Conservation (phyloP, 371 early-diverging fungal species). For the Mucor racemosus region DNA sequence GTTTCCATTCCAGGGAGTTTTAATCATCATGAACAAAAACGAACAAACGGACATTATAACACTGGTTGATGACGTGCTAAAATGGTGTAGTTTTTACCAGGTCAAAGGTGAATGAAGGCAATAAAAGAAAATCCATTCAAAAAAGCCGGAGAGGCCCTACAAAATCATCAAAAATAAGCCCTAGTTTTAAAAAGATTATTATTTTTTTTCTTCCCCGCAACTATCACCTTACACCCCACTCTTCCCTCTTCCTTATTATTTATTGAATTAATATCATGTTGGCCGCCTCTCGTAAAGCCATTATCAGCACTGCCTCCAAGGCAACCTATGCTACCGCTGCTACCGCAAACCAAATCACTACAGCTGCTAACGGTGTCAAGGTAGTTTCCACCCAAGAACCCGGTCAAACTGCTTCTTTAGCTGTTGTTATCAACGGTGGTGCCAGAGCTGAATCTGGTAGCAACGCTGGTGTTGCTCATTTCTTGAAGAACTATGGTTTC, state of each 20-base stretch:
- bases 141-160: neutral
- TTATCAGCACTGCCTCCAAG: conserved; percentile 61
- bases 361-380: conserved; percentile 64
- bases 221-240: conserved; percentile 31
- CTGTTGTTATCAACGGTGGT: conserved; percentile 91
- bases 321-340: conserved; percentile 64
- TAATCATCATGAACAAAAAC: neutral
- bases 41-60: neutral
- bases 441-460: conserved; percentile 78
- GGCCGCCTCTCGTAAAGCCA: conserved; percentile 68
- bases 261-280: conserved; percentile 47
- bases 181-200: conserved; percentile 24
- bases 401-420: conserved; percentile 79
- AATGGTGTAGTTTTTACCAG: conserved; percentile 5
- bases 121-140: neutral
- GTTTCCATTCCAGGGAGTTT: neutral
- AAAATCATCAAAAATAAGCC: conserved; percentile 25
- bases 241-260: conserved; percentile 20
- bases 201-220: conserved; percentile 30
- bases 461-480: conserved; percentile 86
- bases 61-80: conserved; percentile 4
- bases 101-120: neutral
- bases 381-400: conserved; percentile 65
- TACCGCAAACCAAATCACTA: conserved; percentile 43
- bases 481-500: conserved; percentile 90